Base-by-base conservation (phyloP, 2,329 filamentous ascomycete genomes). In the Coniosporium tulheliwenetii region DNA sequence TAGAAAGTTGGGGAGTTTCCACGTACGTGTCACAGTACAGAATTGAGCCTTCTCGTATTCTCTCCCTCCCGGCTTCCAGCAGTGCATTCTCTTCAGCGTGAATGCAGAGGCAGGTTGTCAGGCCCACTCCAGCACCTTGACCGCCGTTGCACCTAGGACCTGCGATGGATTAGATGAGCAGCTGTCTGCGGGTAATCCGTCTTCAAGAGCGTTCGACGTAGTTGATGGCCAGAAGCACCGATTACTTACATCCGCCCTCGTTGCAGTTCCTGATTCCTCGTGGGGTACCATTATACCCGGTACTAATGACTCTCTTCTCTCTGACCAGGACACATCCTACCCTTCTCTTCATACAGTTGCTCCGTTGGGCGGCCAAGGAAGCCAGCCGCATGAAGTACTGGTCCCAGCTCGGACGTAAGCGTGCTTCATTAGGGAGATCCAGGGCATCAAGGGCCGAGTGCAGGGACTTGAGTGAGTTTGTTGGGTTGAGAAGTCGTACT, bases 71-170 rank as follows among this genome's bases (percentile, higher is more conserved):
- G 14, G 91, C 91, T 66, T 98, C 91, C 8, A 98, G 70, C 43
- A 98, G 70, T 1, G 91, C 91, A 58, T 98, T 98, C 64, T 98
- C 91, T 65, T 98, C 91, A 1, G 91, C 91, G 59, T 98, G 91
- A n/a, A 98, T 75, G 59, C 91, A 98, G 39, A 96, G 71, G 55
- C 91, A 98, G 5, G 89, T 94, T 4, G 79, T 77, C 14, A 98
- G 70, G 1, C 75, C 78, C 37, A 79, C 71, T 16, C 91, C 91
- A 19, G 71, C 74, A 29, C 72, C 71, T 42, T 75, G 71, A 5
- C 77, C 81, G 40, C 73, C 72, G 59, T 98, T 96, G 62, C 91
- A 98, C 38, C 91, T 73, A 9, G 70, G 64, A 49, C 69, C 68
- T 71, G 41, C 10, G 8, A 14, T 7, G 7, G 19, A 26, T 4